These are phyloP conservation scores for Bullera alba DNA, from an alignment of 768 basidiomycete species.

Conservation along the genomic window DNA sequence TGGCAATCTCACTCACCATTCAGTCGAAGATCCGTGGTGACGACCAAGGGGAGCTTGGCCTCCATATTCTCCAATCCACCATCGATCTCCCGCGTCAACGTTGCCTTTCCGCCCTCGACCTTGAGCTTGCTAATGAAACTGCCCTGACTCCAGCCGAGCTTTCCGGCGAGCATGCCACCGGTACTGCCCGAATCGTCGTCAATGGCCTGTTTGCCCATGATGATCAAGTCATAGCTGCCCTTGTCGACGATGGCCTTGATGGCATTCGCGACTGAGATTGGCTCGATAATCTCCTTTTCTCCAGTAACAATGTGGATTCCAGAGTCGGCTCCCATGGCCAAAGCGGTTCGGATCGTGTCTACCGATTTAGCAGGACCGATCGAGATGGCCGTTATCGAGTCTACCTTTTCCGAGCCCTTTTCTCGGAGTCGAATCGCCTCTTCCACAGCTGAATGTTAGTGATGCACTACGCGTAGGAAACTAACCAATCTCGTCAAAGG, in stretches of 20 bases:
- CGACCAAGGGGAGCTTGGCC: conserved; percentile 69
- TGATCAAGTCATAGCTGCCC: conserved; percentile 68
- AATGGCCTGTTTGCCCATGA: conserved; percentile 96
- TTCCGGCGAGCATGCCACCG: conserved; percentile 92
- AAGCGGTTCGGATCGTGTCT: conserved; percentile 87
- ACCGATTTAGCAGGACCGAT: conserved; percentile 84
- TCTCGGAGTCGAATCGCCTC: conserved; percentile 94
- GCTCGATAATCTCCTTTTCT: conserved; percentile 68
- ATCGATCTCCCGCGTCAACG: conserved; percentile 84
- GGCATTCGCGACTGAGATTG: conserved; percentile 81
- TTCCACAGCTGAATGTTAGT: conserved; percentile 54
- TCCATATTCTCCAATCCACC: conserved; percentile 80
- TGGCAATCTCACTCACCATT: conserved; percentile 54
- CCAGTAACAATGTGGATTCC: conserved; percentile 83
- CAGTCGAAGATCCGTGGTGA: conserved; percentile 87
- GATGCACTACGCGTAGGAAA: background rate
- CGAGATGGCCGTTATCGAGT: conserved; percentile 84
- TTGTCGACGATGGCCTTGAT: conserved; percentile 67
- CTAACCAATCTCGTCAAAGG: conserved; percentile 95
- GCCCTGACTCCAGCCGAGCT: conserved; percentile 87
- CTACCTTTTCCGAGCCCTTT: conserved; percentile 52
- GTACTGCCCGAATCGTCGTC: conserved; percentile 95
- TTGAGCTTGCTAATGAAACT: conserved; percentile 86
- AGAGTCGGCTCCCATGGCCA: conserved; percentile 95
- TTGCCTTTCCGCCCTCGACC: conserved; percentile 62